Percentiles rank a stretch among this genome's conserved stretches.
phyloP scores from a whole-genome alignment of 78 protist genomes.

The Dictyostelium brefeldianum region DNA sequence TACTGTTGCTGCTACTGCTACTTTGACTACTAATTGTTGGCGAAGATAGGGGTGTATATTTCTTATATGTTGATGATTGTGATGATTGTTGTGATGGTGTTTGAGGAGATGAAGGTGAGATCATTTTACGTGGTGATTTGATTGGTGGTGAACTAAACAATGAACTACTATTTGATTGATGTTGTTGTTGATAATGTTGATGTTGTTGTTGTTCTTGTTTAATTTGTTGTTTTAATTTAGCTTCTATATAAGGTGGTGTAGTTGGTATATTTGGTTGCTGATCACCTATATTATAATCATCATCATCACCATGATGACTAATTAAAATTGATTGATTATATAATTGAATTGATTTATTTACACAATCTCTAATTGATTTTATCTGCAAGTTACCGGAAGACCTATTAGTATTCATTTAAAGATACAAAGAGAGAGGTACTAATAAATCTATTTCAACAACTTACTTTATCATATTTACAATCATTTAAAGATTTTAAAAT shows the following conservation, averaged over 20 bases:
- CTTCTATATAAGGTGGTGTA: constrained; percentile 1
- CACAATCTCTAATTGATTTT: constrained; percentile 22
- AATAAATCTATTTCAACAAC: too few species aligned
- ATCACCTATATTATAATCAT: background rate
- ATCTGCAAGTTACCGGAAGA: constrained; percentile 1
- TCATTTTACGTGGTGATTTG: background rate
- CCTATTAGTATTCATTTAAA: too few species aligned
- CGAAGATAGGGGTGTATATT: background rate
- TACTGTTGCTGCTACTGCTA: background rate
- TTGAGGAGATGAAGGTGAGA: background rate
- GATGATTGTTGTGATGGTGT: background rate
- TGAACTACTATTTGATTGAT: background rate
- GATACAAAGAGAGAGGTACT: too few species aligned
- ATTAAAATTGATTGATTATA: background rate
- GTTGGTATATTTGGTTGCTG: background rate
- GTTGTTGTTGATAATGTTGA: background rate
- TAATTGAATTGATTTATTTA: constrained; percentile 9
- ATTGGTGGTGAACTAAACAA: background rate
- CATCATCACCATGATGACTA: background rate
- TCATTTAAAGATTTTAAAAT: constrained; percentile 31
- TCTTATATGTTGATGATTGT: background rate
- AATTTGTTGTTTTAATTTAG: constrained; percentile 5
- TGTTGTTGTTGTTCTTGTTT: background rate
- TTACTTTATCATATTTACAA: constrained; percentile 32
- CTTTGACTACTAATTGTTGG: background rate